Evolutionary conservation across 192 early-diverging fungal genomes (phyloP), one percentile per base, ranked within the genome.

Genomic region (Gonapodya prolifera): DNA sequence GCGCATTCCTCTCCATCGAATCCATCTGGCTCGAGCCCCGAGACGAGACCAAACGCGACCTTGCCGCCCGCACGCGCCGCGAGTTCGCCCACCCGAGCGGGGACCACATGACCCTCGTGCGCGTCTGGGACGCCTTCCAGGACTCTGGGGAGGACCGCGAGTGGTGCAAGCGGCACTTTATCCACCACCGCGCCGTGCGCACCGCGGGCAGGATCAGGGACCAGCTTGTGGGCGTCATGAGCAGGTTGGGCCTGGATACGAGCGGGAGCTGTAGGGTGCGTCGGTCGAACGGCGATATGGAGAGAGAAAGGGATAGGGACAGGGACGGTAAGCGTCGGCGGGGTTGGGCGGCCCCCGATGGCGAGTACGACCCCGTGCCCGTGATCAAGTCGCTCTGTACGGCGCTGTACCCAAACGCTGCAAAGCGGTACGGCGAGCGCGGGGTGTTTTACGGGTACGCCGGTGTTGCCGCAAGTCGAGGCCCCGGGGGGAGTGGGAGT

Each of bases 41-140:
- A 77, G 86, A 30, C 1, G 35, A 23, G 77, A 81, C 31, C 69
- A 84, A 75, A 75, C 82, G 78, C 74, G 80, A 75, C 76, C n/a
- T 13, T 76, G 36, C 29, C 86, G 82, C 1, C 82, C 82, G 35
- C 17, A 78, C 1, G 78, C 75, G 8, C 80, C 83, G 61, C 18
- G 76, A 30, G 69, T 74, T 77, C 33, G 31, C 32, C 29, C 61
- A 80, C 17, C 17, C 33, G 18, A 75, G 80, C 0, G 89, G 89
- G 8, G 89, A 90, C 78, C 89, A 90, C 75, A 73, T 88, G 34
- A 84, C 85, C 0, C 80, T 86, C 18, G 28, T 85, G 2, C 75
- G 80, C 13, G 75, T 89, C 0, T 90, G 82, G 79, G 61, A 84
- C 34, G 82, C 77, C 29, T 90, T 79, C 83, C 33, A 79, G 32